phyloP scores from a whole-genome alignment of 768 basidiomycete species.

The Serendipita sp. region DNA sequence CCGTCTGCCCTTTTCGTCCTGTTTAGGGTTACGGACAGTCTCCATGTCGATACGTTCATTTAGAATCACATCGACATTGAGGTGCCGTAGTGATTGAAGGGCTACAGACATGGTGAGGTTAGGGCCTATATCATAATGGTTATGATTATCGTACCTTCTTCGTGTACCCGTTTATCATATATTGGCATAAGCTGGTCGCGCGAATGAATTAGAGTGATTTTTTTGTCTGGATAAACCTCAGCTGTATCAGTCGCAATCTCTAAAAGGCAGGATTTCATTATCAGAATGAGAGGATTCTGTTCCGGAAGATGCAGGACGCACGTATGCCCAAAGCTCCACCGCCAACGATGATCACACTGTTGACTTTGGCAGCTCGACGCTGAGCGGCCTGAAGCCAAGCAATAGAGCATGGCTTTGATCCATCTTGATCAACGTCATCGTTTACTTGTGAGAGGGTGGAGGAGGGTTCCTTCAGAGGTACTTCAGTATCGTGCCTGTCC shows the following conservation, averaged over 20 bases:
- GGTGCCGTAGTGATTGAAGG: not conserved
- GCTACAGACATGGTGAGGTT: not conserved
- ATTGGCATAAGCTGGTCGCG: conserved; percentile 36
- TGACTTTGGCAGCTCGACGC: conserved; percentile 29
- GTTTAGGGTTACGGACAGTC: not conserved
- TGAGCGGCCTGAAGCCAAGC: conserved; percentile 30
- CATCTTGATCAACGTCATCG: not conserved
- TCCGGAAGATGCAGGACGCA: conserved; percentile 23
- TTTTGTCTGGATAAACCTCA: conserved; percentile 34
- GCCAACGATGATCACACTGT: conserved; percentile 47
- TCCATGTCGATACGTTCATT: not conserved
- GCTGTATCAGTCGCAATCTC: conserved; percentile 53
- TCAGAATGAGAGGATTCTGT: not conserved
- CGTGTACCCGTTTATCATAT: conserved; percentile 37
- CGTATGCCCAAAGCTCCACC: conserved; percentile 62
- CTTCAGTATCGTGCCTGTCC: no score
- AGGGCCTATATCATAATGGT: not conserved
- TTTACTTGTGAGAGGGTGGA: not conserved
- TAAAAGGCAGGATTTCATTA: conserved; percentile 18
- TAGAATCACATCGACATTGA: not conserved
- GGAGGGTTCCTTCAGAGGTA: not conserved
- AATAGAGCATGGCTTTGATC: not conserved
- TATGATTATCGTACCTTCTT: conserved; percentile 21
- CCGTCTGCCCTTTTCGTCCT: not conserved
- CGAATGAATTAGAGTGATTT: conserved; percentile 46